A percentile compares a stretch with the other conserved stretches of the same genome.
These are phyloP conservation scores for Rehmannia glutinosa DNA, from an alignment of 257 asterid genomes.

Conservation along the genomic window DNA sequence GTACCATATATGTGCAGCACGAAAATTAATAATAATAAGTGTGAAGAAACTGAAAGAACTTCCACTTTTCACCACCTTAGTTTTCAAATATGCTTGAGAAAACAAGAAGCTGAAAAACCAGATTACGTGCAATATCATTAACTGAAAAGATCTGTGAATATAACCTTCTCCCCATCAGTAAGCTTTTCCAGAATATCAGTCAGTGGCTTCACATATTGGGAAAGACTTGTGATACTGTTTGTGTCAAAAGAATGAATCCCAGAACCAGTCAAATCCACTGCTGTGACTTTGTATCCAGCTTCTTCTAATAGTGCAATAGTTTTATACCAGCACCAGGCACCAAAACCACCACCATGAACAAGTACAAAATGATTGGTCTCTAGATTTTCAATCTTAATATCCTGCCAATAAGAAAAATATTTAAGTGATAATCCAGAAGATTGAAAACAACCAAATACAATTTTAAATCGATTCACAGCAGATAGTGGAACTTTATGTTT, in stretches of 20 bases:
- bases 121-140: not conserved
- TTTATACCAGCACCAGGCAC: conserved; percentile 99
- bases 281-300: conserved; percentile 88
- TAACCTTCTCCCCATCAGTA: conserved; percentile 77
- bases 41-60: not conserved
- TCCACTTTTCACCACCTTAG: not conserved
- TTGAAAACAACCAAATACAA: not conserved
- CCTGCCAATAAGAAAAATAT: conserved; percentile 39
- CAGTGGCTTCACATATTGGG: conserved; percentile 88
- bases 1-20: not conserved
- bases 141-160: conserved; percentile 16
- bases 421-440: conserved; percentile 8
- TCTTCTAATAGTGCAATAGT: conserved; percentile 91
- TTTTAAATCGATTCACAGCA: not conserved
- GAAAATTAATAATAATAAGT: no score
- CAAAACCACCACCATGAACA: conserved; percentile 99
- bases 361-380: conserved; percentile 91
- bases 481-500: no score
- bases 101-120: not conserved
- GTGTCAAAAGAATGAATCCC: conserved; percentile 91
- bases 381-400: conserved; percentile 60
- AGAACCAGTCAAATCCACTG: conserved; percentile 92
- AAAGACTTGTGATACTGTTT: conserved; percentile 67
- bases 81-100: not conserved
- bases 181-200: conserved; percentile 69